A percentile compares a stretch with the other conserved stretches of the same genome.
phyloP scores from a whole-genome alignment of 2,329 filamentous ascomycete species.

The Bipolaris oryzae region DNA sequence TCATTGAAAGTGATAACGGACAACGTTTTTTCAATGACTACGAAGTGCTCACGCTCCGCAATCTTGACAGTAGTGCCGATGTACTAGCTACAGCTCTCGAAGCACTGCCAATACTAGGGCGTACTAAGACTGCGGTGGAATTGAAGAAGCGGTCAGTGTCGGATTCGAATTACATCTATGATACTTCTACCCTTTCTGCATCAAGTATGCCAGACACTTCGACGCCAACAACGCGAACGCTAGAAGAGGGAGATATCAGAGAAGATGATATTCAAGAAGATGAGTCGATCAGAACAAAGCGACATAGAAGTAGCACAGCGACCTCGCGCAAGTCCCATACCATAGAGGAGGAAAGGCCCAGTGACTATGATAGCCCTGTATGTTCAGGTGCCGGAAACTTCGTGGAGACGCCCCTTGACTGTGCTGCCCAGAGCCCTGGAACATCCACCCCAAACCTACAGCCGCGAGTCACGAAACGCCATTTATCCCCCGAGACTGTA shows the following conservation, averaged over 20 bases:
- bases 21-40: constrained; percentile 19
- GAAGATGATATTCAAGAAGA: neutral
- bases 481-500: neutral
- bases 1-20: neutral
- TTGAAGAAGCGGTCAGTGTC: neutral
- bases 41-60: constrained; percentile 20
- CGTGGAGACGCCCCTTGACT: neutral
- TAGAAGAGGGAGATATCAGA: neutral
- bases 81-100: constrained; percentile 6
- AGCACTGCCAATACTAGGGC: constrained; percentile 4
- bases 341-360: neutral
- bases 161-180: neutral
- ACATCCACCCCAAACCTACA: neutral
- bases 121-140: neutral
- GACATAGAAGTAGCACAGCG: neutral
- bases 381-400: neutral
- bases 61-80: constrained; percentile 10
- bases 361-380: neutral
- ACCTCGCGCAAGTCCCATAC: neutral
- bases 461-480: neutral
- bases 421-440: neutral
- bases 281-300: neutral
- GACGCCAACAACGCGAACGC: neutral
- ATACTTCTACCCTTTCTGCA: neutral
- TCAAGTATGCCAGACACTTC: neutral